Conservation (phyloP, 2,329 filamentous ascomycete genomes). For the Fusarium phyllophilum region DNA sequence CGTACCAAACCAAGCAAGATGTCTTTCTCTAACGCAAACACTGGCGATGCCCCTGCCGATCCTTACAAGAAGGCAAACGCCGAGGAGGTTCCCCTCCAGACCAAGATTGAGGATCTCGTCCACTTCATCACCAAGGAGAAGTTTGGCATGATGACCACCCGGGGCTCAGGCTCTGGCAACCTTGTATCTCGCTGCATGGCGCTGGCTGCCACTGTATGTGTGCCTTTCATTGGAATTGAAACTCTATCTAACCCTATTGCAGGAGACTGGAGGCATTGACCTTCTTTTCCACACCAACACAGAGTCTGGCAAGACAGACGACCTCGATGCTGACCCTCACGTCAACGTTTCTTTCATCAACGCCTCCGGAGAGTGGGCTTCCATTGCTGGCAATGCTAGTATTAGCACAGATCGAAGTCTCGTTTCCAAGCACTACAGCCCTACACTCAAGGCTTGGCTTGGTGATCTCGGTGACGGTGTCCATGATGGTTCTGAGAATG, state of each 20-base stretch:
- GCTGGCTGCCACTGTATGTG: conserved; percentile 76
- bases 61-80: conserved; percentile 84
- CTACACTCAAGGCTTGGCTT: conserved; percentile 82
- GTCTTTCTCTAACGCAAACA: conserved; percentile 64
- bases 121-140: conserved; percentile 78
- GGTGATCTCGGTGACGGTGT: conserved; percentile 85
- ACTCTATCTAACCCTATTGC: conserved; percentile 1
- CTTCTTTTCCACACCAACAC: conserved; percentile 93
- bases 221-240: background rate
- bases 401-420: conserved; percentile 75
- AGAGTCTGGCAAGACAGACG: conserved; percentile 87
- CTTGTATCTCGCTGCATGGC: conserved; percentile 89
- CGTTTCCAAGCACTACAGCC: conserved; percentile 80
- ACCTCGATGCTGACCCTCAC: conserved; percentile 76
- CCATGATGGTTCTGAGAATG: conserved; percentile 83
- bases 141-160: conserved; percentile 90
- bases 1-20: conserved; percentile 43
- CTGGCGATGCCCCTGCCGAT: conserved; percentile 72
- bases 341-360: conserved; percentile 87
- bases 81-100: conserved; percentile 69
- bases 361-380: conserved; percentile 83
- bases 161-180: conserved; percentile 69
- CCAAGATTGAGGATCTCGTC: conserved; percentile 80
- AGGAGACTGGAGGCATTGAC: conserved; percentile 83
- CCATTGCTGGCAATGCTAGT: conserved; percentile 77